Conservation (phyloP, 2,329 filamentous ascomycete species). For the Aspergillus ibericus region DNA sequence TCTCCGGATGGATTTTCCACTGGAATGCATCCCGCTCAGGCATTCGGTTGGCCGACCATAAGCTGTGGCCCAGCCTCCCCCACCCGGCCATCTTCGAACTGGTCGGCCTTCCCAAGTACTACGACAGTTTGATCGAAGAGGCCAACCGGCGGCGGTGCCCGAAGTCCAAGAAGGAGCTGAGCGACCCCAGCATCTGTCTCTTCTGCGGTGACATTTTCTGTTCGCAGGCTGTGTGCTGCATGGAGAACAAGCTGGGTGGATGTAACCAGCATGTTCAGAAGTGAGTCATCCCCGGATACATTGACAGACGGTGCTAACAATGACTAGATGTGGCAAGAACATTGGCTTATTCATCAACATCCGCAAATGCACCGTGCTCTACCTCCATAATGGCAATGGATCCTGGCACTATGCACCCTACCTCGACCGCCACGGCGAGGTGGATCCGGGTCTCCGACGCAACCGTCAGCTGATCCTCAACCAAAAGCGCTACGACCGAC, state of each 20-base stretch:
- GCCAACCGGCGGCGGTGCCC: slow-evolving; percentile 81
- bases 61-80: slow-evolving; percentile 54
- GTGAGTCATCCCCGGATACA: slow-evolving; percentile 52
- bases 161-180: slow-evolving; percentile 85
- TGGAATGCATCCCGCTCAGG: slow-evolving; percentile 38
- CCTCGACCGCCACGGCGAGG: slow-evolving; percentile 93
- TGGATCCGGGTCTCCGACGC: slow-evolving; percentile 84
- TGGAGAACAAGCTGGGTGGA: slow-evolving; percentile 70
- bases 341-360: slow-evolving; percentile 96
- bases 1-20: slow-evolving; percentile 69
- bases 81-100: slow-evolving; percentile 95
- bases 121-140: slow-evolving; percentile 88
- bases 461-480: slow-evolving; percentile 89
- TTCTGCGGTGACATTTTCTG: slow-evolving; percentile 98
- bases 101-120: slow-evolving; percentile 86
- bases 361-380: slow-evolving; percentile 89
- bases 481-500: slow-evolving; percentile 87
- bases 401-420: slow-evolving; percentile 88
- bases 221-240: slow-evolving; percentile 88
- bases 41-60: slow-evolving; percentile 33
- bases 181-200: slow-evolving; percentile 86
- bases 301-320: slow-evolving; percentile 15
- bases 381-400: slow-evolving; percentile 77
- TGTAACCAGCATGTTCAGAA: slow-evolving; percentile 87
- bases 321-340: slow-evolving; percentile 74